Base-by-base conservation (phyloP, 2,329 filamentous ascomycete species). In the Tolypocladium endophyticum region DNA sequence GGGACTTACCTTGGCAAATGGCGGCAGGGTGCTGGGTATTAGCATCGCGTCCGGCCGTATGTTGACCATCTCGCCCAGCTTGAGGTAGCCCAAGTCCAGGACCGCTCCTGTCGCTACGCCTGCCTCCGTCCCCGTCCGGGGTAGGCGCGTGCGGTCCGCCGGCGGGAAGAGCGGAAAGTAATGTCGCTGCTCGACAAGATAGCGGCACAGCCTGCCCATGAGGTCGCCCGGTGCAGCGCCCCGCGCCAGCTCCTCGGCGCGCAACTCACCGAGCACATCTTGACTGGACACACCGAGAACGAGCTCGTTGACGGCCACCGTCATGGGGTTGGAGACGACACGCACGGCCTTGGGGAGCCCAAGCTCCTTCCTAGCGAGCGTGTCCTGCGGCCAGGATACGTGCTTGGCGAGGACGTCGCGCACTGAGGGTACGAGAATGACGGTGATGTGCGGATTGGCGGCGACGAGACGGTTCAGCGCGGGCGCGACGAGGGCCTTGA, bases 121-220 rank as follows among this genome's bases (percentile, higher is more conserved):
- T 61, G 82, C 79, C 23, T 76, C 79, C 1, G 81, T 83, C 0
- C 85, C 86, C 1, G 85, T 84, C 70, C 82, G 87, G 36, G 87
- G 85, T 59, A 90, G 75, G 64, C 77, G 84, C 60, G 84, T 80
- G 56, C 92, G 81, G 57, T 88, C 85, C 16, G 86, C 81, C 0
- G 93, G 87, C 7, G 94, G 94, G 69, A 92, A 97, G 0, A 97
- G 75, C 0, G 94, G 94, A 68, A 91, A 91, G 73, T 92, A 97
- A 69, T 94, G 92, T 8, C 92, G 80, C 75, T 97, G 94, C 73
- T 96, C 89, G 60, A 99, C 84, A 23, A 99, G 73, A 65, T 94
- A 87, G 25, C 86, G 82, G 7, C 88, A 85, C 55, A 92, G 74
- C n/a, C 93, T 78, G 20, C 86, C 84, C 67, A 93, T 79, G 33